Conservation (phyloP, 2,329 filamentous ascomycete genomes). For the Cryphonectria nitschkei region DNA sequence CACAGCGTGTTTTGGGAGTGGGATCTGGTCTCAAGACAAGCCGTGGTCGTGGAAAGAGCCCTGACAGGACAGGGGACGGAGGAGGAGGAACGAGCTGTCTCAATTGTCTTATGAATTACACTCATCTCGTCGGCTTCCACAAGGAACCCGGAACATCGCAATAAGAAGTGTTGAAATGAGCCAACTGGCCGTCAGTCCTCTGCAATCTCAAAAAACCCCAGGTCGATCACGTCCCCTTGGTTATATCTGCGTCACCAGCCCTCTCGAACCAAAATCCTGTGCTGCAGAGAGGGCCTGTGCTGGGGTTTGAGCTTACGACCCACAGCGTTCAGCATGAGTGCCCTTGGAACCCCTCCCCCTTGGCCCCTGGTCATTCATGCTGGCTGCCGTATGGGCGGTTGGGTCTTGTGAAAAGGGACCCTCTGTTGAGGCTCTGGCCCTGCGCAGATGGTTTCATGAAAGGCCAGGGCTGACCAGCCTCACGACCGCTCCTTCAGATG, state of each 20-base stretch:
- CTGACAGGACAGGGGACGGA: background rate
- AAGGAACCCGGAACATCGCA: background rate
- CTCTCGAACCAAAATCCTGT: background rate
- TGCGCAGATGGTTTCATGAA: constrained; percentile 8
- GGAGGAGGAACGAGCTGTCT: background rate
- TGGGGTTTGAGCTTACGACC: background rate
- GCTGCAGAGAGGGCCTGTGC: background rate
- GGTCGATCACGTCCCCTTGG: background rate
- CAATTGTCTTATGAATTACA: background rate
- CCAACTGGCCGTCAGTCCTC: background rate
- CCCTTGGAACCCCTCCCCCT: background rate
- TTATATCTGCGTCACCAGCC: background rate
- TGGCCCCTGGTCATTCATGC: background rate
- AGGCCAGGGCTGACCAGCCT: background rate
- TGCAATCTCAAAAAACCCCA: background rate
- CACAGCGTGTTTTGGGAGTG: background rate
- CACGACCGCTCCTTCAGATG: background rate
- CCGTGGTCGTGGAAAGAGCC: background rate
- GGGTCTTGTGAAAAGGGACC: background rate
- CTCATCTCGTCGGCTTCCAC: background rate
- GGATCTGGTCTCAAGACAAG: background rate
- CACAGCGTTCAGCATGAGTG: background rate
- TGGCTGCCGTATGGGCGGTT: background rate
- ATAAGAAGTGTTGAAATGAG: background rate
- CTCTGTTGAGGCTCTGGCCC: background rate